phyloP scores from a whole-genome alignment of 78 protist species.

The Emiliania huxleyi region DNA sequence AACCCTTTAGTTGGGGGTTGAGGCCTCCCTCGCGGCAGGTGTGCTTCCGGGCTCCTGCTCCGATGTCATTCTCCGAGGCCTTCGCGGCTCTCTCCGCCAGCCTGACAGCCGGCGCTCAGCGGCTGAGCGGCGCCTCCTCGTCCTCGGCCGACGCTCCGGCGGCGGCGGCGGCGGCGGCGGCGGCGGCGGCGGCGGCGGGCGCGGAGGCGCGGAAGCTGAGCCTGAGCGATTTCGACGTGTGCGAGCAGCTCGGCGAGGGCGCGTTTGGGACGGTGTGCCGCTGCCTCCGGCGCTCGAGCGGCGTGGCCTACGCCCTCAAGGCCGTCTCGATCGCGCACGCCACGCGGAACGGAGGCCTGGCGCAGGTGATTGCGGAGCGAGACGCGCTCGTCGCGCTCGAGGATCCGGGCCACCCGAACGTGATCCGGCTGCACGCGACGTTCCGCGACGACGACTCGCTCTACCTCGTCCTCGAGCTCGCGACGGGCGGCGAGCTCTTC shows the following conservation, averaged over 20 bases:
- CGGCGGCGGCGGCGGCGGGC: too few relatives aligned
- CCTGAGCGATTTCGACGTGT: too few relatives aligned
- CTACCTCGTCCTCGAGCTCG: conserved; percentile 20
- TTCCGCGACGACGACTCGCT: conserved; percentile 59
- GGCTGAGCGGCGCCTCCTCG: too few relatives aligned
- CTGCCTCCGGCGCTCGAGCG: neutral
- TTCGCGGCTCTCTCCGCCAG: too few relatives aligned
- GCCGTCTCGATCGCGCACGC: neutral
- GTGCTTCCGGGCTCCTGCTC: too few relatives aligned
- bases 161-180: too few relatives aligned
- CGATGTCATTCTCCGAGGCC: too few relatives aligned
- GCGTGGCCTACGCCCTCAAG: neutral
- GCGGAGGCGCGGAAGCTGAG: too few relatives aligned
- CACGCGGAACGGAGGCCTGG: neutral
- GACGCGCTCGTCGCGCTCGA: neutral
- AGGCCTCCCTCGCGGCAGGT: too few relatives aligned
- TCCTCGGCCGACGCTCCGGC: too few relatives aligned
- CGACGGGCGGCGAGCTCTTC: neutral
- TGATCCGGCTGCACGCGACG: conserved; percentile 71
- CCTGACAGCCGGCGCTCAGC: too few relatives aligned
- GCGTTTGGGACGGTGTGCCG: neutral
- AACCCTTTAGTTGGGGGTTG: too few relatives aligned
- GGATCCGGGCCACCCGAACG: conserved; percentile 65
- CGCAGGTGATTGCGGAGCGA: neutral
- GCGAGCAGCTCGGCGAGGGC: neutral